Conservation (phyloP, 2,329 filamentous ascomycete genomes). For the Fusarium piperis region DNA sequence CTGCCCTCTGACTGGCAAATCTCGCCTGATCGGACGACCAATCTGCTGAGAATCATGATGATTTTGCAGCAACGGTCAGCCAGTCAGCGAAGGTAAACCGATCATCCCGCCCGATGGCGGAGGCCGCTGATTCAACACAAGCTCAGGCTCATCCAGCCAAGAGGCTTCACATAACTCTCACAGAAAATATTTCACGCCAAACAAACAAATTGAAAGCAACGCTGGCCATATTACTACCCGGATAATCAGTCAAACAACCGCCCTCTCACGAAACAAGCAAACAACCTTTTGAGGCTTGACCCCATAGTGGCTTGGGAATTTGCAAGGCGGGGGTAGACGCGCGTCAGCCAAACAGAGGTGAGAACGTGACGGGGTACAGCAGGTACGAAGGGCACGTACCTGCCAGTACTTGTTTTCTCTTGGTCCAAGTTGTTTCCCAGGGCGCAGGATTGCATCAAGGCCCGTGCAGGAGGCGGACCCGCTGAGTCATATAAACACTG, state of each 20-base stretch:
- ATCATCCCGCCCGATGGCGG: neutral
- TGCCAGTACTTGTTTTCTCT: conserved; percentile 34
- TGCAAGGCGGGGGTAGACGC: neutral
- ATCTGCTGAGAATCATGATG: conserved; percentile 4
- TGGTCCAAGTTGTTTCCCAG: conserved; percentile 18
- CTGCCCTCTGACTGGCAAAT: conserved; percentile 5
- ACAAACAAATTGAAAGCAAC: neutral
- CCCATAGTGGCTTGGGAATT: conserved; percentile 30
- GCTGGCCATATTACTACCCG: neutral
- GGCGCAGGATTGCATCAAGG: conserved; percentile 2
- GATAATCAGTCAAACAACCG: neutral
- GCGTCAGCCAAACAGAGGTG: conserved; percentile 22
- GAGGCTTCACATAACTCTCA: neutral
- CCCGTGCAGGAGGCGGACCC: conserved; percentile 5
- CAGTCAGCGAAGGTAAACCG: neutral
- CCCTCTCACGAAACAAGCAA: neutral
- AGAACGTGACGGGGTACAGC: conserved; percentile 15
- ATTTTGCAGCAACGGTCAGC: neutral
- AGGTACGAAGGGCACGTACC: conserved; percentile 33
- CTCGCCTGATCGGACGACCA: conserved; percentile 8
- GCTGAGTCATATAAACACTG: conserved; percentile 15
- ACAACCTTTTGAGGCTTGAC: conserved; percentile 16
- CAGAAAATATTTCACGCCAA: neutral
- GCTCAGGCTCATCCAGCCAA: neutral
- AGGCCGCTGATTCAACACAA: neutral